phyloP scores from a whole-genome alignment of 208 protist species.

The Novymonas esmeraldas region DNA sequence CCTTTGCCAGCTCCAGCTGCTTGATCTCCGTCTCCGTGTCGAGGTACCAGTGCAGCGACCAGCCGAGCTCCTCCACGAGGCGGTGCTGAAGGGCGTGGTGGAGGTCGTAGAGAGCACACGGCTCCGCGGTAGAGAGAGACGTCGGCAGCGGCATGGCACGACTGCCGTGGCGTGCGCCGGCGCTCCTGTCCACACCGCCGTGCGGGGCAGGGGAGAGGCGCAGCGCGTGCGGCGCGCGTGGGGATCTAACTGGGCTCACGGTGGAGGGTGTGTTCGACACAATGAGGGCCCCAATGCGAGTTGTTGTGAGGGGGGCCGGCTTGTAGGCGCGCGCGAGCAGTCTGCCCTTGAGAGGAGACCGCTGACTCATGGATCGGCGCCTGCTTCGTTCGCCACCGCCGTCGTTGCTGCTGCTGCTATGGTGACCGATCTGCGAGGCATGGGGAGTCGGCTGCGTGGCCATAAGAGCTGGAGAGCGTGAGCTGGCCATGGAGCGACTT shows the following conservation, averaged over 20 bases:
- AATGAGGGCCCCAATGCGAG: neutral
- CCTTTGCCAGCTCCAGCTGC: slow-evolving; percentile 13
- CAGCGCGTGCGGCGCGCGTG: neutral
- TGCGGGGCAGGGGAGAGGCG: neutral
- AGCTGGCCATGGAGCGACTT: neutral
- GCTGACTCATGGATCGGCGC: neutral
- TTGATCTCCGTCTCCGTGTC: slow-evolving; percentile 26
- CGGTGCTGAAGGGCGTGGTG: slow-evolving; percentile 30
- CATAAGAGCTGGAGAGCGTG: neutral
- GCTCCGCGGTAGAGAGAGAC: slow-evolving; percentile 5
- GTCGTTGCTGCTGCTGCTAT: neutral
- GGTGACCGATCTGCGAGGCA: no score
- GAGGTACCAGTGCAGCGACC: slow-evolving; percentile 33
- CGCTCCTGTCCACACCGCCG: neutral
- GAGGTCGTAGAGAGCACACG: slow-evolving; percentile 26
- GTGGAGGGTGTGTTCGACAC: neutral
- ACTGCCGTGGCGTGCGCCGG: neutral
- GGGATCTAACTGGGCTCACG: neutral
- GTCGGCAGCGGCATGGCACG: slow-evolving; percentile 7
- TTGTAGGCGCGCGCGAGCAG: neutral
- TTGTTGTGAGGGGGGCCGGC: neutral
- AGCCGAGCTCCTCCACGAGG: slow-evolving; percentile 22
- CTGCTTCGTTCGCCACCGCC: no score
- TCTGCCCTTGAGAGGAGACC: neutral
- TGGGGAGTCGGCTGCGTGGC: neutral